Percentiles rank a stretch among this genome's conserved stretches.
Evolutionary conservation across 805 yeast species (phyloP).

Genomic region (Kluyveromyces siamensis): DNA sequence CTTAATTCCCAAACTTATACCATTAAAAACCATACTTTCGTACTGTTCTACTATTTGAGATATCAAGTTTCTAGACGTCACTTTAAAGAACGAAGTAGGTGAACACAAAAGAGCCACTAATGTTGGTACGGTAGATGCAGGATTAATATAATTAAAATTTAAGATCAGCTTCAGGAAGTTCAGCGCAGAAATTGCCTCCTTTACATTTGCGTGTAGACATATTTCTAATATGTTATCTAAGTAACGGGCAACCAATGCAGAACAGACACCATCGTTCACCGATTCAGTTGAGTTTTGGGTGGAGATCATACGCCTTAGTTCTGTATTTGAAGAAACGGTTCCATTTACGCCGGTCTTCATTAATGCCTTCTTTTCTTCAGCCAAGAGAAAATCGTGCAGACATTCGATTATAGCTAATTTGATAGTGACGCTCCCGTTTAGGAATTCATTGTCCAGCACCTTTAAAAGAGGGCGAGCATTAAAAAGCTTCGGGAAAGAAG

Average conservation of each 20-base stretch:
- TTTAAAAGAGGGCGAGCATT: slow-evolving; percentile 44
- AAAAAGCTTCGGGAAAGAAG: slow-evolving; percentile 57
- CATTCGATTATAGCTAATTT: slow-evolving; percentile 49
- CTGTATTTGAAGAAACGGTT: slow-evolving; percentile 27
- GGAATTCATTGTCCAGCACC: slow-evolving; percentile 44
- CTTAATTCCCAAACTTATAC: slow-evolving; percentile 54
- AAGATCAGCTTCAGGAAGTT: slow-evolving; percentile 48
- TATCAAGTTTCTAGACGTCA: slow-evolving; percentile 45
- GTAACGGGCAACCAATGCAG: slow-evolving; percentile 62
- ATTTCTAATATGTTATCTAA: slow-evolving; percentile 38
- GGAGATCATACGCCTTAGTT: slow-evolving; percentile 41
- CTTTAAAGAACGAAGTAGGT: slow-evolving; percentile 32
- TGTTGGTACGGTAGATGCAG: slow-evolving; percentile 59
- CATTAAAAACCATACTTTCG: slow-evolving; percentile 61
- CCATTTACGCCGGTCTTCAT: slow-evolving; percentile 33
- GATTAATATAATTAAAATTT: slow-evolving; percentile 64
- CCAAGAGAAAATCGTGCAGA: slow-evolving; percentile 45
- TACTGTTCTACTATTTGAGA: slow-evolving; percentile 50
- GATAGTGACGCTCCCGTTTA: slow-evolving; percentile 30
- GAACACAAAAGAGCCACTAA: slow-evolving; percentile 63
- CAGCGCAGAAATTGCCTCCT: slow-evolving; percentile 42
- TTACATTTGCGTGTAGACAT: slow-evolving; percentile 39
- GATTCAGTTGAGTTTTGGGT: slow-evolving; percentile 34
- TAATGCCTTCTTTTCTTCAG: slow-evolving; percentile 43
- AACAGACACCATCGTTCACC: slow-evolving; percentile 55